phyloP scores from a whole-genome alignment of 164 flowering plant genomes.

The Vitis labrusca region DNA sequence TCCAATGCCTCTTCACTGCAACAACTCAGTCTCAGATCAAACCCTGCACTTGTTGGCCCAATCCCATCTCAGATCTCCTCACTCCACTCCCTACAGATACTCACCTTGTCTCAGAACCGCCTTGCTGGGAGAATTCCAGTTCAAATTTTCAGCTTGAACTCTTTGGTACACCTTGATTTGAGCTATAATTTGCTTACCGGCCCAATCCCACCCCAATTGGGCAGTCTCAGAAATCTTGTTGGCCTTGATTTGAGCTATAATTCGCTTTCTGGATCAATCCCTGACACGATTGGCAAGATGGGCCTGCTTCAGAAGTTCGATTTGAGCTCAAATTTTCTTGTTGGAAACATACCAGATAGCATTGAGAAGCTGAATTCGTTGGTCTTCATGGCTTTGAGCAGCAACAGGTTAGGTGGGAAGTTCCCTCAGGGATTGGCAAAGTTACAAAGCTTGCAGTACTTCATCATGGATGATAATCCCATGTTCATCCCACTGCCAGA shows the following conservation, averaged over 20 bases:
- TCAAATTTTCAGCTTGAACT: conserved; percentile 36
- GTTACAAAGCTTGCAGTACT: conserved; percentile 66
- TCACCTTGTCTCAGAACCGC: conserved; percentile 77
- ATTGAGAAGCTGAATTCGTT: conserved; percentile 49
- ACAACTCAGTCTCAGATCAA: conserved; percentile 81
- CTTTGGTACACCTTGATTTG: conserved; percentile 72
- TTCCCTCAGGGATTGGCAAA: conserved; percentile 54
- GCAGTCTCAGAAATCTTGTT: conserved; percentile 53
- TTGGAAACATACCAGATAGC: conserved; percentile 54
- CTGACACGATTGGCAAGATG: conserved; percentile 60
- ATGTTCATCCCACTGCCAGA: conserved; percentile 56
- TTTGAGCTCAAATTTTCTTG: conserved; percentile 68
- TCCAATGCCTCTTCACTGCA: conserved; percentile 43
- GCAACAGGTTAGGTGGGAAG: conserved; percentile 51
- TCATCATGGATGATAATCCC: conserved; percentile 83
- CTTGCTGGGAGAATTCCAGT: conserved; percentile 54
- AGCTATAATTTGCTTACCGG: conserved; percentile 75
- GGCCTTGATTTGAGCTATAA: conserved; percentile 88
- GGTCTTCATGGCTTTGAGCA: conserved; percentile 69
- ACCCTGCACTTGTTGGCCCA: conserved; percentile 59
- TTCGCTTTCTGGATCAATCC: conserved; percentile 54
- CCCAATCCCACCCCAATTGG: conserved; percentile 54
- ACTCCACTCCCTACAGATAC: conserved; percentile 56
- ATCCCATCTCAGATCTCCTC: conserved; percentile 69
- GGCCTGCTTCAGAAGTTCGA: conserved; percentile 79